Percentiles rank a stretch among this genome's conserved stretches.
Evolutionary conservation across 305 asterid species (phyloP).

Genomic region (Fraxinus albicans): DNA sequence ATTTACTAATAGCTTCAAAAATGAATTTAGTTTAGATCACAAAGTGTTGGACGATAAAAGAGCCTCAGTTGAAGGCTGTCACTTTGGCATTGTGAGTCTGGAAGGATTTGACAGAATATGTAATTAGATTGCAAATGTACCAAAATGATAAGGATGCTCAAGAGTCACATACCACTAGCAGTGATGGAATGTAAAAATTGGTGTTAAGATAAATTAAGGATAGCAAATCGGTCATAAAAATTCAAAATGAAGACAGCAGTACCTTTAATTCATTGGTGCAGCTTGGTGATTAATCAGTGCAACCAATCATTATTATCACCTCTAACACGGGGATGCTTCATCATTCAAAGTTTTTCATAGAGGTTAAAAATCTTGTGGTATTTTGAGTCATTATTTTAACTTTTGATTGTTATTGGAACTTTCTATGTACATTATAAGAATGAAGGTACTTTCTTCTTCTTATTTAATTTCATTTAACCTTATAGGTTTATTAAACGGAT

Average conservation of each 20-base stretch:
- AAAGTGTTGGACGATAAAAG: background rate
- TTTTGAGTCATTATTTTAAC: background rate
- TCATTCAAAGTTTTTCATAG: background rate
- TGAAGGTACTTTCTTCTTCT: background rate
- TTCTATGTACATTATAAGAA: background rate
- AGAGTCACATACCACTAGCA: background rate
- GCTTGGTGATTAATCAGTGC: background rate
- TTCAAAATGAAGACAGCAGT: background rate
- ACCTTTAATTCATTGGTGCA: background rate
- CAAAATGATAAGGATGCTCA: background rate
- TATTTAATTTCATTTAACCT: background rate
- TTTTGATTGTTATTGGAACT: background rate
- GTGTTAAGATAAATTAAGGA: background rate
- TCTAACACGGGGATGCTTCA: background rate
- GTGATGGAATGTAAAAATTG: background rate
- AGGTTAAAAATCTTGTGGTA: background rate
- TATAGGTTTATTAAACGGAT: background rate
- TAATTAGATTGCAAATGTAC: background rate
- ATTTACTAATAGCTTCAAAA: background rate
- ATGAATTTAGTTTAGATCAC: background rate
- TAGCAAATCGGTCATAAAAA: background rate
- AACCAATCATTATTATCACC: background rate
- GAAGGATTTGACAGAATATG: background rate
- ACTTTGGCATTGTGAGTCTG: background rate
- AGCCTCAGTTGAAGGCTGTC: background rate